A percentile compares a stretch with the other conserved stretches of the same genome.
These are phyloP conservation scores for Aureobasidium sp. DNA, from an alignment of 2,329 filamentous ascomycete genomes.

Conservation along the genomic window DNA sequence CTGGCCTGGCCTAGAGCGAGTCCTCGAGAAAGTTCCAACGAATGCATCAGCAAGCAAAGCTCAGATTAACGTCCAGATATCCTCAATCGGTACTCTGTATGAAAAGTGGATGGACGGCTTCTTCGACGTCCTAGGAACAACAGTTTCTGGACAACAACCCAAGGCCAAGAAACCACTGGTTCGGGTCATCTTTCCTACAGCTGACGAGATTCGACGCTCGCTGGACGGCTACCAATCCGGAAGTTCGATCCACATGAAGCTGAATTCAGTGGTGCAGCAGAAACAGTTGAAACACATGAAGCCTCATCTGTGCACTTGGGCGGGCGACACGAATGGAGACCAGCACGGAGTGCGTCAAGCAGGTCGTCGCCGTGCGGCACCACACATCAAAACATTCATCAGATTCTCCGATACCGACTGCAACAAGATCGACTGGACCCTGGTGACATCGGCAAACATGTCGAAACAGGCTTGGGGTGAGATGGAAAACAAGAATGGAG, in stretches of 20 bases:
- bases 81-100: conserved; percentile 72
- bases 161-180: conserved; percentile 41
- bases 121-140: conserved; percentile 32
- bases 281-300: conserved; percentile 67
- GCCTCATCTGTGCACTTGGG: conserved; percentile 69
- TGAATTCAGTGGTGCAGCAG: conserved; percentile 58
- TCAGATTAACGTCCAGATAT: conserved; percentile 58
- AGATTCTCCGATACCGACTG: conserved; percentile 42
- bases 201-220: conserved; percentile 66
- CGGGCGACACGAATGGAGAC: conserved; percentile 42
- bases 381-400: conserved; percentile 86
- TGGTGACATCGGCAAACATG: conserved; percentile 84
- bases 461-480: conserved; percentile 87
- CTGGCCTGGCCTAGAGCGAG: conserved; percentile 59
- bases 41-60: not conserved
- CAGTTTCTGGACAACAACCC: not conserved
- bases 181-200: conserved; percentile 72
- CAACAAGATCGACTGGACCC: conserved; percentile 65
- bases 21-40: conserved; percentile 37
- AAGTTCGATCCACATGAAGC: conserved; percentile 73
- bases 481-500: conserved; percentile 45
- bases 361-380: conserved; percentile 62
- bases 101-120: conserved; percentile 64
- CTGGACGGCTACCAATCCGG: conserved; percentile 73
- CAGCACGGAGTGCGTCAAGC: conserved; percentile 37